Evolutionary conservation across 176 grass and related monocot species (phyloP).

Genomic region (Rhynchospora tenuis): DNA sequence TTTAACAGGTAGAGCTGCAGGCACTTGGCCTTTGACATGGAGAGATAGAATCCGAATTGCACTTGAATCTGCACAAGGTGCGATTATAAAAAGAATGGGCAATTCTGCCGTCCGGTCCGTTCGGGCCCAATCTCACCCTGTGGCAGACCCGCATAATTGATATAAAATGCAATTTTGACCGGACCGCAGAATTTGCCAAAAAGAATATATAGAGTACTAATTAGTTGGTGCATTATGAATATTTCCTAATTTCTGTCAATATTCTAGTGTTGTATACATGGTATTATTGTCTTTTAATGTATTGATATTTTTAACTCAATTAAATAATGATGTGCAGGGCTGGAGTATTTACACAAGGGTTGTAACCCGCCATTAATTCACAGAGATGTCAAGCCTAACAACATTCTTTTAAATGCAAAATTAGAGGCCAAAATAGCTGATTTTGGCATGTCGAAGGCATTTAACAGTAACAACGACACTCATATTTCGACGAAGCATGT

Average conservation of each 20-base stretch:
- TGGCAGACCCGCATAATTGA: too few relatives aligned
- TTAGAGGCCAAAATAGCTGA: slow-evolving; percentile 56
- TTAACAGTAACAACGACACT: not conserved
- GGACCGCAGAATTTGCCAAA: too few relatives aligned
- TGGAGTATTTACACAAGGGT: slow-evolving; percentile 41
- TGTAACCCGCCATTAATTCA: slow-evolving; percentile 38
- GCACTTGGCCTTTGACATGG: slow-evolving; percentile 9
- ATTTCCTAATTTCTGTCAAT: too few relatives aligned
- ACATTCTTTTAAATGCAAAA: slow-evolving; percentile 37
- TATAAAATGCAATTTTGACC: too few relatives aligned
- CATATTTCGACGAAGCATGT: slow-evolving; percentile 17
- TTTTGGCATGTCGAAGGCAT: slow-evolving; percentile 43
- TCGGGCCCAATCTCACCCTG: too few relatives aligned
- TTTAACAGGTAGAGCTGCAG: slow-evolving; percentile 3
- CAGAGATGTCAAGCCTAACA: slow-evolving; percentile 46
- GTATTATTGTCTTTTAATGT: too few relatives aligned
- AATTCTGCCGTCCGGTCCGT: too few relatives aligned
- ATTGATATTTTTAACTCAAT: not conserved
- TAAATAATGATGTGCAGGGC: slow-evolving; percentile 5
- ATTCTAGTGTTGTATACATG: too few relatives aligned
- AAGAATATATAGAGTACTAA: not conserved
- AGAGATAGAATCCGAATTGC: slow-evolving; percentile 30
- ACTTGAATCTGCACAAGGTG: slow-evolving; percentile 47
- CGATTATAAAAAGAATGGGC: not conserved
- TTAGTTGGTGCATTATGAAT: too few relatives aligned